Conservation (phyloP, 257 asterid species). For the Anisodus tanguticus region DNA sequence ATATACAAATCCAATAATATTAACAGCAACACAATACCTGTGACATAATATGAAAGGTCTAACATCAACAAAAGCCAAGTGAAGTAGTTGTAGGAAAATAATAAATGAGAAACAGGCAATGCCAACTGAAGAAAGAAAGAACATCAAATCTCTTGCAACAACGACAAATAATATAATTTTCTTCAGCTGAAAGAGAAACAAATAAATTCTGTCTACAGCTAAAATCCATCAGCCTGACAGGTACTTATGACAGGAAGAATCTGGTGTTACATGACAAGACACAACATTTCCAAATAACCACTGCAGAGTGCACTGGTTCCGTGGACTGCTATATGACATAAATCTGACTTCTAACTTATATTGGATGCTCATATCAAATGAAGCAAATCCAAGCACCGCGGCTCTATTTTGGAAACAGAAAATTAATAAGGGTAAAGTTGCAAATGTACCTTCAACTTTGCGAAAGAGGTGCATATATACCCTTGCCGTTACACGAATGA, state of each 20-base stretch:
- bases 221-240: neutral
- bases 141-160: neutral
- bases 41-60: conserved; percentile 20
- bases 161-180: neutral
- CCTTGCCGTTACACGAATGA: no score
- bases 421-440: no score
- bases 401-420: neutral
- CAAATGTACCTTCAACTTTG: no score
- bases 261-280: neutral
- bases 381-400: neutral
- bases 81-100: neutral
- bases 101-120: neutral
- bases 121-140: neutral
- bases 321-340: neutral
- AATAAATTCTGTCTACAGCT: neutral
- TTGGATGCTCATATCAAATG: neutral
- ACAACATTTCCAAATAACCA: neutral
- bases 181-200: neutral
- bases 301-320: neutral
- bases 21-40: conserved; percentile 75
- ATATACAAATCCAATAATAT: conserved; percentile 75
- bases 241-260: neutral
- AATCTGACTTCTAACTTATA: neutral
- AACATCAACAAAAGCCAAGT: conserved; percentile 6
- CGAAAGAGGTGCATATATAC: no score